Conservation (phyloP, 495 filamentous ascomycete genomes). For the Penicillium longicatenatum region DNA sequence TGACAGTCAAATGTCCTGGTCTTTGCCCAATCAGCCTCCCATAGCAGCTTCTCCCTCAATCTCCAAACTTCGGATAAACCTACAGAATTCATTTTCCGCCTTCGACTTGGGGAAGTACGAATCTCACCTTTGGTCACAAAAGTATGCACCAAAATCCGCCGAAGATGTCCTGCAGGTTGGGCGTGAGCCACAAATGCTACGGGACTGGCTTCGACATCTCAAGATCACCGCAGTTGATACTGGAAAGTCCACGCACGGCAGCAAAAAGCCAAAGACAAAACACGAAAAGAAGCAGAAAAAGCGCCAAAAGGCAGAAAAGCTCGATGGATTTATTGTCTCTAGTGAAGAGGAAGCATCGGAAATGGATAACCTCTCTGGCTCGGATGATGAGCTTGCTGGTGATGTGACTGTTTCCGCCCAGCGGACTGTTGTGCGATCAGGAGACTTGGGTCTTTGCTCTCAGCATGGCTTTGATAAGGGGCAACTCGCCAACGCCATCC, state of each 20-base stretch:
- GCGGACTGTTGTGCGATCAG: conserved; percentile 66
- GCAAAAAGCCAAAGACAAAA: conserved; percentile 45
- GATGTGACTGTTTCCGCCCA: conserved; percentile 43
- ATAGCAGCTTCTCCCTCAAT: conserved; percentile 42
- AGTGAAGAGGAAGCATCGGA: conserved; percentile 80
- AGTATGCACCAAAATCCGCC: conserved; percentile 76
- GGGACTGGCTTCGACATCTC: conserved; percentile 80
- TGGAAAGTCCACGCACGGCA: conserved; percentile 48
- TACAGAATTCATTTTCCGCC: conserved; percentile 65
- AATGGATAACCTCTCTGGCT: conserved; percentile 71
- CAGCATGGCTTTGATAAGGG: conserved; percentile 43
- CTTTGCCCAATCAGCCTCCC: conserved; percentile 8
- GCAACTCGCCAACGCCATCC: conserved; percentile 58
- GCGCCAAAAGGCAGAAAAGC: conserved; percentile 65
- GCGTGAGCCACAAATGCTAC: conserved; percentile 67
- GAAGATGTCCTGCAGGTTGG: conserved; percentile 77
- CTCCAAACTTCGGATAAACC: conserved; percentile 57
- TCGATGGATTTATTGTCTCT: conserved; percentile 84
- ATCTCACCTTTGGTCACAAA: conserved; percentile 72
- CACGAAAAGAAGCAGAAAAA: conserved; percentile 59
- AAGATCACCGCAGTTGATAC: conserved; percentile 73
- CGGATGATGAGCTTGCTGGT: conserved; percentile 55
- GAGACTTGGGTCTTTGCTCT: conserved; percentile 44
- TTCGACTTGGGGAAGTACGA: conserved; percentile 84
- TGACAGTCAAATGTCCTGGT: conserved; percentile 36